A percentile compares a stretch with the other conserved stretches of the same genome.
phyloP scores from a whole-genome alignment of 768 basidiomycete genomes.

The Termitomyces sp. region DNA sequence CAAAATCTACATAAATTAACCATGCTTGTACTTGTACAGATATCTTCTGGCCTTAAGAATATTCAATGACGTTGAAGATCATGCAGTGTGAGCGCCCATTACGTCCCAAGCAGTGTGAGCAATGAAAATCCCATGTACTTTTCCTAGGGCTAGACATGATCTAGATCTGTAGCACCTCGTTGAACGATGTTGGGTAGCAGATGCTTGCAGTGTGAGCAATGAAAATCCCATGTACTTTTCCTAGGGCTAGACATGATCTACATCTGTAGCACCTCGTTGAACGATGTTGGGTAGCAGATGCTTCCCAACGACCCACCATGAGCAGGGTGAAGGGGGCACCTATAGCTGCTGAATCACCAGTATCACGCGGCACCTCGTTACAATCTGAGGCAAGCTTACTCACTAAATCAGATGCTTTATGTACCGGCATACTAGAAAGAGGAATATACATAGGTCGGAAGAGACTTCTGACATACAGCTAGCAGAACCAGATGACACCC shows the following conservation, averaged over 20 bases:
- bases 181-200: neutral
- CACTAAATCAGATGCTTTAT: no score
- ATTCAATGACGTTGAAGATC: no score
- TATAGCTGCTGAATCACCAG: no score
- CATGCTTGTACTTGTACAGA: no score
- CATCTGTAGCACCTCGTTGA: neutral
- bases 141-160: neutral
- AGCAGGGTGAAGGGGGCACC: neutral
- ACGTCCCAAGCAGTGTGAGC: neutral
- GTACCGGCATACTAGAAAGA: no score
- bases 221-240: neutral
- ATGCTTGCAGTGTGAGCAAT: neutral
- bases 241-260: neutral
- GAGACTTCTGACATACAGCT: no score
- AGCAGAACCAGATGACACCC: no score
- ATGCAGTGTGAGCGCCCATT: no score
- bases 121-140: neutral
- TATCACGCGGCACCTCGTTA: no score
- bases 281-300: neutral
- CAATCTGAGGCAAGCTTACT: no score
- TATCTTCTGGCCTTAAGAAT: constrained; percentile 20
- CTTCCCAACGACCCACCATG: neutral
- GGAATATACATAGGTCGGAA: no score
- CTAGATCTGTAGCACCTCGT: neutral
- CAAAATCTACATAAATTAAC: no score